Evolutionary conservation across 2,329 filamentous ascomycete genomes (phyloP).

Genomic region (Trichocomaceae sp.): DNA sequence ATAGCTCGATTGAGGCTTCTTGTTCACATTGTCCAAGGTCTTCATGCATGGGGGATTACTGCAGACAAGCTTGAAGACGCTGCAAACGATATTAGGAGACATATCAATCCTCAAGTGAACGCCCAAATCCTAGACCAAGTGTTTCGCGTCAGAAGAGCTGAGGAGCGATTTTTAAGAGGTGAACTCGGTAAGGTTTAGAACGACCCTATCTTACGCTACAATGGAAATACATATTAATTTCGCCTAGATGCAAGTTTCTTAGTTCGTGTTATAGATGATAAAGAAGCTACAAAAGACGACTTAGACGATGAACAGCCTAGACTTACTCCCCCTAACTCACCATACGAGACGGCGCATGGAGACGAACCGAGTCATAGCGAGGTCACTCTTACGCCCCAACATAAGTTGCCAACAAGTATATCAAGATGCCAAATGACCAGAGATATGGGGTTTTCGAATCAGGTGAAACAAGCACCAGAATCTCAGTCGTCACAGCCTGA

Average conservation of each 20-base stretch:
- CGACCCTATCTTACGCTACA: too few relatives aligned
- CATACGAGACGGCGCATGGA: too few relatives aligned
- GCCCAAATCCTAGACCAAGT: constrained; percentile 35
- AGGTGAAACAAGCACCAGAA: constrained; percentile 19
- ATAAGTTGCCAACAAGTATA: constrained; percentile 13
- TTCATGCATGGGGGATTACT: constrained; percentile 30
- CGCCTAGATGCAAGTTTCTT: too few relatives aligned
- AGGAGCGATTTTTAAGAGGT: constrained; percentile 35
- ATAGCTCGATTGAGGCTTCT: constrained; percentile 23
- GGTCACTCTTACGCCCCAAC: too few relatives aligned
- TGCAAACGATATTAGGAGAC: constrained; percentile 34
- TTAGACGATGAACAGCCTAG: too few relatives aligned
- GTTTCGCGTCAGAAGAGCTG: constrained; percentile 33
- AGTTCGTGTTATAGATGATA: too few relatives aligned
- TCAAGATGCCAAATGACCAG: constrained; percentile 25
- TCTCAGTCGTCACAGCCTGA: constrained; percentile 10
- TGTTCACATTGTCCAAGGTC: constrained; percentile 36
- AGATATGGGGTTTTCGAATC: constrained; percentile 23
- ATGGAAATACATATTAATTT: neutral
- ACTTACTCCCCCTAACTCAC: too few relatives aligned
- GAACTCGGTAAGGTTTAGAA: constrained; percentile 36
- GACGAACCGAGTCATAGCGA: too few relatives aligned
- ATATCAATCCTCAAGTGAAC: constrained; percentile 29
- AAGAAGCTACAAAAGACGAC: too few relatives aligned
- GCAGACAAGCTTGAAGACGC: constrained; percentile 36